Evolutionary conservation across 2,329 filamentous ascomycete species (phyloP), one percentile per base, ranked within the genome.

Genomic region (Phaeosphaeriaceae sp.): DNA sequence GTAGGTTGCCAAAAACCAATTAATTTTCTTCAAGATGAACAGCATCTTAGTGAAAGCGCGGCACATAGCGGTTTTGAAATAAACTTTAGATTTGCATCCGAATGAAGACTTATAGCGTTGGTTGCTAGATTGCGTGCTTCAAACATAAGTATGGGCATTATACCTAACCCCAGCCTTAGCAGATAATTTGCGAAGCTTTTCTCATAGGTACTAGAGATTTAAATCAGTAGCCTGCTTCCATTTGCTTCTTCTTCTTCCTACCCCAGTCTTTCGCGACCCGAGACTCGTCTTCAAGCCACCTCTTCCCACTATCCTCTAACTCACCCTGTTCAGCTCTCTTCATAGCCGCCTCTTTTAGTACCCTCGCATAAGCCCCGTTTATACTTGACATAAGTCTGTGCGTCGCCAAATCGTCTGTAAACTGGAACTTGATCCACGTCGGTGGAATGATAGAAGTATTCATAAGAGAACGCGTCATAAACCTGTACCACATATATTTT

Each of bases 291-390:
- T 55, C 50, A 29, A 50, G 9, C 50, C 44, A 56, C 45, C 30
- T 54, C 45, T 37, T 52, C 34, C 58, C 53, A 39, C 46, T 45
- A 17, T 58, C 50, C 40, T 61, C 53, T 15, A 61, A 30, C 29
- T 38, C 13, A 30, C 32, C 34, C n/a, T 37, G 42, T 4, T 42
- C 42, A n/a, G 15, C 26, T 11, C 17, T 11, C 1, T 7, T 34
- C 40, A 11, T 11, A 8, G 35, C 35, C 21, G 28, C 38, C 32
- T 48, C 56, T 28, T 32, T 49, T 30, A 36, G 38, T 16, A 54
- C 33, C 8, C 18, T 33, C 33, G 26, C 32, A 29, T 55, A 48
- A 17, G 51, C 54, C 36, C 44, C 32, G 20, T 50, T 48, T 36
- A 57, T 41, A 3, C 2, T 7, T 35, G 18, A 34, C 38, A 43